These are phyloP conservation scores for Plasmodium cynomolgi DNA, from an alignment of 169 alveolate genomes.

Conservation along the genomic window DNA sequence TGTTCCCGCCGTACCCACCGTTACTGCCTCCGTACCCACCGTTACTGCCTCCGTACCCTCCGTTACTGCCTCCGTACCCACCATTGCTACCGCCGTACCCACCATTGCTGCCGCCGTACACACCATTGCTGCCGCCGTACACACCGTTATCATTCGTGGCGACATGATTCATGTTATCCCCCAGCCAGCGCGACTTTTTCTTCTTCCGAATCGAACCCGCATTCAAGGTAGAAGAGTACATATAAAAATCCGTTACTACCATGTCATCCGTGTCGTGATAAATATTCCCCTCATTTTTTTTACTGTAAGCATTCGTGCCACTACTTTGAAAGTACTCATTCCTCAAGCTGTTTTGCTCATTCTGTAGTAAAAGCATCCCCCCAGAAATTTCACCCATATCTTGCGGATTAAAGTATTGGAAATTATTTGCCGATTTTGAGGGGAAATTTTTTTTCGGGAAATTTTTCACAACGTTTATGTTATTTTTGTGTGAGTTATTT, in stretches of 20 bases:
- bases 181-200: neutral
- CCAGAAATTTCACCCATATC: constrained; percentile 13
- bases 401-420: neutral
- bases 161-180: neutral
- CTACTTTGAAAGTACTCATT: constrained; percentile 29
- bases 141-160: neutral
- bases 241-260: constrained; percentile 49
- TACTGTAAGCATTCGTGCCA: neutral
- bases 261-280: constrained; percentile 44
- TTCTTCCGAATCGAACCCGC: constrained; percentile 28
- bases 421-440: neutral
- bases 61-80: no score
- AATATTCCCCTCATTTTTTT: constrained; percentile 9
- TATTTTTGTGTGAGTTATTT: constrained; percentile 8
- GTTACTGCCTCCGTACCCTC: no score
- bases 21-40: no score
- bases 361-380: neutral
- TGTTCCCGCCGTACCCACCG: no score
- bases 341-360: constrained; percentile 8
- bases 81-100: neutral
- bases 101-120: neutral
- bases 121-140: neutral
- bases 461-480: constrained; percentile 12
- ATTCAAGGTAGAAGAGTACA: constrained; percentile 38
- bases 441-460: neutral